Evolutionary conservation across 345 rosid species (phyloP).

Genomic region (Aurinia saxatilis): DNA sequence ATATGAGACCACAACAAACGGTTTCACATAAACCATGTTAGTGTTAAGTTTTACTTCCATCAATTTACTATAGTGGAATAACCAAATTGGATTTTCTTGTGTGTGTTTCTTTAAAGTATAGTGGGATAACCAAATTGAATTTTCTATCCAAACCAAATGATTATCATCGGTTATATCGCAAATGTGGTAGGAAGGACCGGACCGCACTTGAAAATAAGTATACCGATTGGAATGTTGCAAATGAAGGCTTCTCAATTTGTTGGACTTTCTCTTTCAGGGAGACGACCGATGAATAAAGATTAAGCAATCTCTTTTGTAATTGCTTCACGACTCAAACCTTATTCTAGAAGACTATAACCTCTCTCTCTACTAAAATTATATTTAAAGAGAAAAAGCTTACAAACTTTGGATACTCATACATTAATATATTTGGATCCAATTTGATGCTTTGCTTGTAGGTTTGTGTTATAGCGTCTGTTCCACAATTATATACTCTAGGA

Average conservation of each 20-base stretch:
- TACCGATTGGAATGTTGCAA: too few relatives aligned
- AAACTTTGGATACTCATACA: neutral
- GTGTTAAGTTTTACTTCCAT: too few relatives aligned
- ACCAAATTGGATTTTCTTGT: too few relatives aligned
- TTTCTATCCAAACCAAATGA: too few relatives aligned
- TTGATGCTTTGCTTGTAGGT: neutral
- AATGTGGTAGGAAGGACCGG: too few relatives aligned
- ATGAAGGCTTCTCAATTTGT: neutral
- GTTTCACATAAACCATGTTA: too few relatives aligned
- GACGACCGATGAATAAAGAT: constrained; percentile 15
- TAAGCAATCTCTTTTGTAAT: constrained; percentile 23
- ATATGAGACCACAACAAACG: too few relatives aligned
- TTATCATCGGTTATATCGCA: too few relatives aligned
- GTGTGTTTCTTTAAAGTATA: too few relatives aligned
- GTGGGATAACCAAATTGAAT: too few relatives aligned
- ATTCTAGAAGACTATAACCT: constrained; percentile 26
- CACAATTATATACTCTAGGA: neutral
- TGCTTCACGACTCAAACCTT: constrained; percentile 5
- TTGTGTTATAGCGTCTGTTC: neutral
- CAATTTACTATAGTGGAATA: too few relatives aligned
- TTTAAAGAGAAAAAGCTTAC: neutral
- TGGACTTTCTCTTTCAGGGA: constrained; percentile 15
- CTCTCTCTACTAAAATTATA: neutral
- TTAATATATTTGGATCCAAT: neutral
- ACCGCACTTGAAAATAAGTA: too few relatives aligned